Base-by-base conservation (phyloP, 2,329 filamentous ascomycete species). In the Claviceps spartinae region DNA sequence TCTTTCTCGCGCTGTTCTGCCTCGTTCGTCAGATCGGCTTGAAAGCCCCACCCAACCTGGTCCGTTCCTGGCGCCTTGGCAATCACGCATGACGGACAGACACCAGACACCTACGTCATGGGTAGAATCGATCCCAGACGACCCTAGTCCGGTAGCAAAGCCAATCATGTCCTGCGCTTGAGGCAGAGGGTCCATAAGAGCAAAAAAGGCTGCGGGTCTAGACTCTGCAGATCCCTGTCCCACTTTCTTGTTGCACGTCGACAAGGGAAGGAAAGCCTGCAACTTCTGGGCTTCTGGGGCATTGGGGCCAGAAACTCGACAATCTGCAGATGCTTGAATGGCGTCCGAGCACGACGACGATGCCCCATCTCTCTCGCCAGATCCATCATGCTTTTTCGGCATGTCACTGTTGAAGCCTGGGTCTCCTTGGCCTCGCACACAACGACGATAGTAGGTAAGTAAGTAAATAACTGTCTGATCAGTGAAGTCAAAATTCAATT, bases 1-100 rank as follows among this genome's bases (percentile, higher is more conserved):
- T 34, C 30, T 11, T 34, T 9, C 30, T 34, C 30, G 9, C 30
- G 30, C 30, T 34, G 30, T 11, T 34, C 30, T 34, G 9, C 9
- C 30, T 34, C 30, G 9, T 34, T 22, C 11, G 20, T 43, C 41
- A 36, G 34, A 20, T 46, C 47, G 46, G 41, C 41, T 36, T 26
- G 18, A 8, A 16, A 30, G 34, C 42, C 34, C 42, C 16, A 22
- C 42, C 49, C 20, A 38, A 14, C 38, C 24, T 43, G 9, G 46
- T 41, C 40, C 46, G 51, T 38, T 41, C 51, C 51, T 48, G 51
- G 51, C 46, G 46, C 20, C 51, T 52, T 52, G 51, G 47, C 50
- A 49, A 36, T 13, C 18, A 36, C 34, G 20, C 14, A 49, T 40
- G 51, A 52, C 42, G 47, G 42, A n/a, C 42, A 36, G 34, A 37